Evolutionary conservation across 2,329 filamentous ascomycete genomes (phyloP), one percentile per base, ranked within the genome.

Genomic region (Stromatinia cepivora): DNA sequence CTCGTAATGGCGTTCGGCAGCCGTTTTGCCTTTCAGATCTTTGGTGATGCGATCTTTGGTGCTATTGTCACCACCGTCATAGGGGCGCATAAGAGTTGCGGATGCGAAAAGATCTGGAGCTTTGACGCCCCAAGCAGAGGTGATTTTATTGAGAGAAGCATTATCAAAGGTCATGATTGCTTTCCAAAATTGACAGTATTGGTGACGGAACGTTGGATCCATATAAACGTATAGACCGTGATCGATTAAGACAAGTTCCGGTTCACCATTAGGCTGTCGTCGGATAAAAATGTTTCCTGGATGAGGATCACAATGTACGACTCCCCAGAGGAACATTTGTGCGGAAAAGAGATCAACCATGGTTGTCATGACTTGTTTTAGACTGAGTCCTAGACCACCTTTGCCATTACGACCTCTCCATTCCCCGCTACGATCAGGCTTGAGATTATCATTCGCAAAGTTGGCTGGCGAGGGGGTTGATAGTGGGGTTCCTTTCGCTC

Each of bases 241-340:
- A 80, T 99, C 95, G 78, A 99, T 97, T 48, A 99, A 88, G 0
- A 98, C 94, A 42, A 99, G 86, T 81, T 99, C 93, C 0, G 94
- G 86, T 56, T 88, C 86, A n/a, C 94, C 94, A 56, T 85, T 89
- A 1, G 93, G 91, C 22, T 92, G 84, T 11, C 95, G 90, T 11
- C 95, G 91, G 77, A 98, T 90, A 81, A 99, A 97, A 79, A 98
- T 95, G 81, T 99, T 99, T 39, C 94, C 94, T 1, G 95, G 95
- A 78, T 99, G 95, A 13, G 95, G 95, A 79, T 99, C 95, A 81
- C 94, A 97, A 82, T 99, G 94, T 0, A 98, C 92, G 56, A 92
- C 87, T 17, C 95, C 95, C 92, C 93, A 98, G 73, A 97, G 90
- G 83, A 97, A 99, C 86, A 98, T 98, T 78, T 98, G 94, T 3